Base-by-base conservation (phyloP, 73 alveolate genomes). In the Effrenium voratum region DNA sequence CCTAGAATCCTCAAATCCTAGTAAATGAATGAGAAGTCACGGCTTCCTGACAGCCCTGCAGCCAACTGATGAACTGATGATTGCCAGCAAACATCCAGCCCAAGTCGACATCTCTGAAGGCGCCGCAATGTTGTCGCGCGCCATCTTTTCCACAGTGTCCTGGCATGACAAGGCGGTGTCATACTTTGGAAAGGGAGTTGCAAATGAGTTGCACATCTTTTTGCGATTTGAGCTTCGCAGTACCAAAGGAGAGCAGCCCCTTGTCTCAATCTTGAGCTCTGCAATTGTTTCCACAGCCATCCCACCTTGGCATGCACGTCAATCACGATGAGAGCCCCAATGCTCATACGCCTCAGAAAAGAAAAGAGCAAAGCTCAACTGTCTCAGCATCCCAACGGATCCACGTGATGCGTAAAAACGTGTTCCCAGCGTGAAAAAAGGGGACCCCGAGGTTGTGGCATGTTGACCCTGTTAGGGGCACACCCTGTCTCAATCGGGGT, bases 301-400 rank as follows among this genome's bases (percentile, higher is more conserved):
- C 47, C 99, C 99, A 99, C 99, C 99, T 99, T 99, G 76, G 99
- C 99, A 96, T 99, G 99, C 77, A 99, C 99, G 99, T 99, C 99
- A 84, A 99, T 99, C 75, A 99, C 99, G 93, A 99, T 99, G 59
- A 99, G 99, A 43, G 99, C 99, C 68, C 99, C 99, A 55, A 99
- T 99, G 86, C 99, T 99, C 85, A 99, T 99, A 66, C 99, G 99
- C 99, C 91, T 77, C 40, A 28, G 50, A 32, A 6, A n/a, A n/a
- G n/a, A n/a, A n/a, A n/a, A n/a, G n/a, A n/a, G n/a, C n/a, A n/a
- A n/a, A n/a, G n/a, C n/a, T n/a, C n/a, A n/a, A n/a, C n/a, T n/a
- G n/a, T n/a, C n/a, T n/a, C n/a, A n/a, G n/a, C n/a, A n/a, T n/a
- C n/a, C n/a, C n/a, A n/a, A n/a, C n/a, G n/a, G n/a, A n/a, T n/a